phyloP scores from a whole-genome alignment of 257 asterid species.

The Perilla frutescens region DNA sequence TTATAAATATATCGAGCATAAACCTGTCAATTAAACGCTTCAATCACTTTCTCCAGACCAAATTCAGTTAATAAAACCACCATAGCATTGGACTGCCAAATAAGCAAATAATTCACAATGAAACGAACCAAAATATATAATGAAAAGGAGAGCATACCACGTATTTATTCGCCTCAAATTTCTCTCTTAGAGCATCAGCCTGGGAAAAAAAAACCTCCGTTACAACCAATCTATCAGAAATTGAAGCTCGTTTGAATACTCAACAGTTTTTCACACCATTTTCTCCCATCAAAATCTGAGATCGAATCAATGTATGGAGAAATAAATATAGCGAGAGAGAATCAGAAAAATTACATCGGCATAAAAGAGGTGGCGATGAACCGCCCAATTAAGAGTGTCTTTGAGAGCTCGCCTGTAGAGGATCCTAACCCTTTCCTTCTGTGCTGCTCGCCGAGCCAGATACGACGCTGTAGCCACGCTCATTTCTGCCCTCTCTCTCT shows the following conservation, averaged over 20 bases:
- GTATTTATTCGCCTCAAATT: constrained; percentile 72
- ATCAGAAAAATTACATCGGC: constrained; percentile 57
- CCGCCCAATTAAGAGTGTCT: constrained; percentile 99
- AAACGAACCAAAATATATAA: not conserved
- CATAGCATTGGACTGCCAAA: not conserved
- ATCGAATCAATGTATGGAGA: constrained; percentile 36
- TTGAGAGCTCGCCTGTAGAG: constrained; percentile 92
- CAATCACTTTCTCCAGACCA: constrained; percentile 6
- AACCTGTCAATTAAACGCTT: not conserved
- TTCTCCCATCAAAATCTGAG: constrained; percentile 24
- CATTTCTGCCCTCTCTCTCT: constrained; percentile 47
- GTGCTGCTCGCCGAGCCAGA: constrained; percentile 88
- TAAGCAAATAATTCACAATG: not conserved
- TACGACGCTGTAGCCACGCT: constrained; percentile 72
- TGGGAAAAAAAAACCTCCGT: constrained; percentile 28
- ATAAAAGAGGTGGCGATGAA: constrained; percentile 98
- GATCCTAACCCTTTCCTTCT: constrained; percentile 95
- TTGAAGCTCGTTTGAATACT: not conserved
- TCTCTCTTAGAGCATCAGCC: constrained; percentile 90
- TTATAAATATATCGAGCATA: not conserved
- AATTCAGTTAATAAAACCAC: constrained; percentile 3
- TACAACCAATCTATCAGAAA: constrained; percentile 26
- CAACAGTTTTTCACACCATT: not conserved
- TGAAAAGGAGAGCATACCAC: constrained; percentile 60
- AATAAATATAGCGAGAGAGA: constrained; percentile 46